Percentiles rank a stretch among this genome's conserved stretches.
These are phyloP conservation scores for Bretziella fagacearum DNA, from an alignment of 2,329 filamentous ascomycete genomes.

Conservation along the genomic window DNA sequence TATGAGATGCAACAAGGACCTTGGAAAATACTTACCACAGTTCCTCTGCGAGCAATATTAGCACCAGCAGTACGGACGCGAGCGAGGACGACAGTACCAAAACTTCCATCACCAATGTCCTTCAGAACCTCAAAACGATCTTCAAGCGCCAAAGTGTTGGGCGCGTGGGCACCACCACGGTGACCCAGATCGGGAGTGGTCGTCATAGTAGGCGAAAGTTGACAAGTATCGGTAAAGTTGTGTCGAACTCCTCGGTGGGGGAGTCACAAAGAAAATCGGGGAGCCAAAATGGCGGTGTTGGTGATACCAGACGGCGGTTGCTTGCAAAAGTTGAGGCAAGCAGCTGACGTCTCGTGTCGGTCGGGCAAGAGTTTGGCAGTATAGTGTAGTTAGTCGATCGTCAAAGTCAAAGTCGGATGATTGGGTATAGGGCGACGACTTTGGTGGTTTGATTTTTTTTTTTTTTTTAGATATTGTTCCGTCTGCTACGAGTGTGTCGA, in stretches of 20 bases:
- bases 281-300: slow-evolving; percentile 1
- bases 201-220: slow-evolving; percentile 10
- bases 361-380: not conserved
- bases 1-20: not conserved
- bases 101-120: slow-evolving; percentile 97
- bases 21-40: slow-evolving; percentile 52
- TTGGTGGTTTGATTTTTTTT: too few relatives aligned
- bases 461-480: too few relatives aligned
- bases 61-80: slow-evolving; percentile 82
- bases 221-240: slow-evolving; percentile 9
- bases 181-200: slow-evolving; percentile 49
- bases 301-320: slow-evolving; percentile 1
- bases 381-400: not conserved
- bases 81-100: slow-evolving; percentile 85
- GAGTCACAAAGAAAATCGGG: slow-evolving; percentile 16
- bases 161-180: slow-evolving; percentile 42
- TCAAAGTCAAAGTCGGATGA: not conserved
- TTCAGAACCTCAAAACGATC: slow-evolving; percentile 95
- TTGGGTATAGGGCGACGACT: too few relatives aligned
- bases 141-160: slow-evolving; percentile 49
- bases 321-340: slow-evolving; percentile 3
- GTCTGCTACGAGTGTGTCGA: too few relatives aligned
- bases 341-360: slow-evolving; percentile 1
- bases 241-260: slow-evolving; percentile 14
- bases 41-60: slow-evolving; percentile 73